Evolutionary conservation across 1,284 basidiomycete genomes (phyloP).

Genomic region (Gomphus sp.): DNA sequence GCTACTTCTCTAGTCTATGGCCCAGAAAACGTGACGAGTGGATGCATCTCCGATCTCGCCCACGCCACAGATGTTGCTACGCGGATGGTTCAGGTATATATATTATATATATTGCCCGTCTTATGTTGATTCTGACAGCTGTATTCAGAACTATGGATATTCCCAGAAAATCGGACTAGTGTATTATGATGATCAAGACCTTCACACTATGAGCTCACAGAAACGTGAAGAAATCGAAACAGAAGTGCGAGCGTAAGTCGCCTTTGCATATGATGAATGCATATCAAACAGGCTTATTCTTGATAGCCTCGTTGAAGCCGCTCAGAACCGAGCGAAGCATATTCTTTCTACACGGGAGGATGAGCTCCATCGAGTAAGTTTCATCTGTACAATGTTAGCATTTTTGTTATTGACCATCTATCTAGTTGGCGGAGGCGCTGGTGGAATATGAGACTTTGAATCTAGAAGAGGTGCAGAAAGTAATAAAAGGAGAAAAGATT

Average conservation of each 20-base stretch:
- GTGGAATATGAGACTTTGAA: constrained; percentile 93
- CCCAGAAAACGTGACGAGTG: constrained; percentile 78
- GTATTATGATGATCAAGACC: constrained; percentile 58
- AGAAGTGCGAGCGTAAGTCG: constrained; percentile 68
- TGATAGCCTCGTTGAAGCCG: constrained; percentile 63
- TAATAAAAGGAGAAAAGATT: constrained; percentile 77
- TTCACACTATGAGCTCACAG: constrained; percentile 58
- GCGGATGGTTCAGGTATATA: constrained; percentile 77
- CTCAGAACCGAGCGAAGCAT: constrained; percentile 59
- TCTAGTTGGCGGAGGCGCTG: constrained; percentile 76
- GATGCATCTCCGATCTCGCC: constrained; percentile 82
- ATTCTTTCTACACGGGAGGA: constrained; percentile 66
- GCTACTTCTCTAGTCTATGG: constrained; percentile 63
- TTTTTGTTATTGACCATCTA: constrained; percentile 11
- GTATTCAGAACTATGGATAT: constrained; percentile 67
- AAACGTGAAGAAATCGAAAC: constrained; percentile 78
- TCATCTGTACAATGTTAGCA: constrained; percentile 3
- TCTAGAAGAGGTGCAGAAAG: constrained; percentile 74
- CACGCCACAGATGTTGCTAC: constrained; percentile 73
- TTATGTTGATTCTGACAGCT: background rate
- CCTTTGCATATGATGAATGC: background rate
- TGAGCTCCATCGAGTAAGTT: constrained; percentile 72
- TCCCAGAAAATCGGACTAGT: constrained; percentile 79
- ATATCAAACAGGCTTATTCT: background rate
- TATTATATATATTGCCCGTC: background rate